Percentiles rank a stretch among this genome's conserved stretches.
These are phyloP conservation scores for Malbranchea cinnamomea DNA, from an alignment of 2,329 filamentous ascomycete species.

Conservation along the genomic window DNA sequence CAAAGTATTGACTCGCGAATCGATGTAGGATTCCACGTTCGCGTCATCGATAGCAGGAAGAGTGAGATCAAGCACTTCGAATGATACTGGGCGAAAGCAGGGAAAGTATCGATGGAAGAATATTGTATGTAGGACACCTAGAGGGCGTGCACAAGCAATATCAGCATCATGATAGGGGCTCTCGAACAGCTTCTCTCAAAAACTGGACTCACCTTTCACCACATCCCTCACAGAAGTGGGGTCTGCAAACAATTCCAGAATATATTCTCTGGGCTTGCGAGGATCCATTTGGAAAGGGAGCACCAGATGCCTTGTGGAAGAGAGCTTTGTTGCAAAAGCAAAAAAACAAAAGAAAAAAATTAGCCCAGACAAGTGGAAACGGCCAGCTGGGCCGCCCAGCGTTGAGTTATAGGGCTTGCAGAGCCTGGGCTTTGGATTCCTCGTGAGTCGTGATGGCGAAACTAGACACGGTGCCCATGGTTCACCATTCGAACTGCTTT, in stretches of 20 bases:
- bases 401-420: too few species aligned
- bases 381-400: too few species aligned
- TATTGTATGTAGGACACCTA: conserved; percentile 90
- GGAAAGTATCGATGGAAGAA: conserved; percentile 99
- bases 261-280: conserved; percentile 66
- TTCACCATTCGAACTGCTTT: too few species aligned
- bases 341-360: too few species aligned
- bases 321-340: too few species aligned
- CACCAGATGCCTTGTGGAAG: too few species aligned
- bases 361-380: too few species aligned
- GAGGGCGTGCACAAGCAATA: conserved; percentile 6
- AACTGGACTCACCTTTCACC: conserved; percentile 63
- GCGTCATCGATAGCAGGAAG: conserved; percentile 80
- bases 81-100: conserved; percentile 62
- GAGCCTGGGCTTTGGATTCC: too few species aligned
- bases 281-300: conserved; percentile 40
- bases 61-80: conserved; percentile 80
- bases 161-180: not conserved
- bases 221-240: conserved; percentile 80
- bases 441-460: too few species aligned
- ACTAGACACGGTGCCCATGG: too few species aligned
- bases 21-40: conserved; percentile 85
- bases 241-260: conserved; percentile 86
- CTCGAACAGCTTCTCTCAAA: not conserved
- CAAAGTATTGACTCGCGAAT: conserved; percentile 66